Base-by-base conservation (phyloP, 2,329 filamentous ascomycete species). In the Ciborinia camelliae region DNA sequence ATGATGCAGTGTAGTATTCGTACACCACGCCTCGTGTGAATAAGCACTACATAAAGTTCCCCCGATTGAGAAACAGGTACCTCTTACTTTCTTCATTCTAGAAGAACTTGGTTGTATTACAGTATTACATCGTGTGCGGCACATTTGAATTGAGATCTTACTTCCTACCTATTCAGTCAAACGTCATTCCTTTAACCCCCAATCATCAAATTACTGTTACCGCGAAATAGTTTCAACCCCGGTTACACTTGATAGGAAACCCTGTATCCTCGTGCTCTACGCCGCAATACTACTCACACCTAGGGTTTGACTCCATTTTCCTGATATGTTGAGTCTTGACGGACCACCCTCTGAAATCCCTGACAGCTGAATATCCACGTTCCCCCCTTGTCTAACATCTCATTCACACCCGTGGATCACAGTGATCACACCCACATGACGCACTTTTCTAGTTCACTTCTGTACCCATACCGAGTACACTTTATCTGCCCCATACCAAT, bases 1-100 rank as follows among this genome's bases (percentile, higher is more conserved):
- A 64, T 64, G 62, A 43, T 57, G 62, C 47, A 64, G 43, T 47
- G 62, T 64, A 30, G 53, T 43, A 64, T 64, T 64, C 41, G n/a
- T 59, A 47, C n/a, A 37, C 26, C 23, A 26, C 32, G 8, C 30
- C n/a, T 18, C 23, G 26, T 35, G 12, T 26, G 12, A 26, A 54
- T 63, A 63, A 63, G 61, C 61, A 63, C 52, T 37, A 45, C 30
- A 47, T 48, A 37, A 45, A 63, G 28, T 57, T 57, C 30, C 12
- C 30, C 61, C 51, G 51, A 47, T 7, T 48, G 8, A 28, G 8
- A n/a, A n/a, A 6, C 51, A 37, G 30, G 41, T 47, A 37, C 51
- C 15, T n/a, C 30, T 28, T 37, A 48, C 12, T 39, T n/a, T 57
- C 61, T 57, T 28, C 55, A 35, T 58, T 58, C 51, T 37, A 35